These are phyloP conservation scores for Ceriops tagal DNA, from an alignment of 345 rosid genomes.

Conservation along the genomic window DNA sequence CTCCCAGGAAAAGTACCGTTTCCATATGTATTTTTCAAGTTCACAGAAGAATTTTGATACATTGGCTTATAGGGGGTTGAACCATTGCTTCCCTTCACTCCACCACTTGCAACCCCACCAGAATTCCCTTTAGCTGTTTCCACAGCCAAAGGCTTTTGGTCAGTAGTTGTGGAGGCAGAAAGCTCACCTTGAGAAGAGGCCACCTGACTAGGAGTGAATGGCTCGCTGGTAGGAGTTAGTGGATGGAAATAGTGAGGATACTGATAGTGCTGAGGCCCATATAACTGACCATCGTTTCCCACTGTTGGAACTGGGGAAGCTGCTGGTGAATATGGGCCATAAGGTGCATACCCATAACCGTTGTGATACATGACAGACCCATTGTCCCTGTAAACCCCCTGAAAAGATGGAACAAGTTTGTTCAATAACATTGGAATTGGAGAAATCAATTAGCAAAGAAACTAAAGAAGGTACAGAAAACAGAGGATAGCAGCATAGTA, in stretches of 20 bases:
- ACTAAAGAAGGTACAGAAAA: too few relatives aligned
- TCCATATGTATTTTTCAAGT: constrained; percentile 55
- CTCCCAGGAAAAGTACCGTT: constrained; percentile 48
- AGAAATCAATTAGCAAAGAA: too few relatives aligned
- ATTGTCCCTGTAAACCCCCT: constrained; percentile 81
- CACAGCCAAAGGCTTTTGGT: constrained; percentile 52
- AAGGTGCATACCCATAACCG: constrained; percentile 64
- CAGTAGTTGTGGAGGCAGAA: constrained; percentile 47
- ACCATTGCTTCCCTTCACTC: constrained; percentile 53
- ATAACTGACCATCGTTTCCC: constrained; percentile 77
- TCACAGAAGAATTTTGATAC: constrained; percentile 42
- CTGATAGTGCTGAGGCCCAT: constrained; percentile 88
- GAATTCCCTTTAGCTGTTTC: constrained; percentile 55
- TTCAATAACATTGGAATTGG: too few relatives aligned
- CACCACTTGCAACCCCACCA: constrained; percentile 36
- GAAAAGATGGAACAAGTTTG: neutral
- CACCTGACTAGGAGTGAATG: constrained; percentile 48
- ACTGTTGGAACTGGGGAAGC: constrained; percentile 68
- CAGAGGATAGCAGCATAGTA: too few relatives aligned
- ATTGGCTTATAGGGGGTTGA: constrained; percentile 50
- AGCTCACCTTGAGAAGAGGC: constrained; percentile 52
- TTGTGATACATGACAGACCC: constrained; percentile 71
- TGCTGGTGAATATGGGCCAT: constrained; percentile 83
- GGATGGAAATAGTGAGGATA: constrained; percentile 80
- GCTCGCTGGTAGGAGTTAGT: constrained; percentile 43